Conservation (phyloP, 2,329 filamentous ascomycete species). For the Epichloe sibirici region DNA sequence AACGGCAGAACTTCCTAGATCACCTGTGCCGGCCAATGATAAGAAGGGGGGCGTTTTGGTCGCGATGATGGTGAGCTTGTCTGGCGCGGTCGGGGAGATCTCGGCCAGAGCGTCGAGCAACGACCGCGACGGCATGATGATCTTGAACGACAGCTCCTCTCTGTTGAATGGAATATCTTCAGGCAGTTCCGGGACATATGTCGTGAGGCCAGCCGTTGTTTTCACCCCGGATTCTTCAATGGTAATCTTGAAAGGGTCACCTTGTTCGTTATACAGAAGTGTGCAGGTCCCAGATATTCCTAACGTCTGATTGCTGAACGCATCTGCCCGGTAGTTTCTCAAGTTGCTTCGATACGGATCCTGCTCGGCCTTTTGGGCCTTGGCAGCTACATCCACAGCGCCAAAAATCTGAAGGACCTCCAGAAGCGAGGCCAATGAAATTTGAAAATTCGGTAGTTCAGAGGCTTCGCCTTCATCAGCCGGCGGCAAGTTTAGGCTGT, state of each 20-base stretch:
- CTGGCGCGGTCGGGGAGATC: conserved; percentile 57
- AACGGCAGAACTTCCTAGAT: conserved; percentile 51
- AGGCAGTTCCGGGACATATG: conserved; percentile 63
- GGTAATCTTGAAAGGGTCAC: conserved; percentile 70
- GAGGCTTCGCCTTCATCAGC: conserved; percentile 25
- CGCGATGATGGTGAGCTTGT: conserved; percentile 55
- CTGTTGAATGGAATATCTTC: conserved; percentile 85
- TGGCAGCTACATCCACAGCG: conserved; percentile 55
- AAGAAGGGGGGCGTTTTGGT: conserved; percentile 58
- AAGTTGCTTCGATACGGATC: conserved; percentile 51
- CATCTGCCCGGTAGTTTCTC: conserved; percentile 52
- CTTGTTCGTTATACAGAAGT: conserved; percentile 62
- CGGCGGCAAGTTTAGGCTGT: conserved; percentile 48
- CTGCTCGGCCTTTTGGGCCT: conserved; percentile 44
- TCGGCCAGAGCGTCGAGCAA: conserved; percentile 63
- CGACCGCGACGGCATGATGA: conserved; percentile 76
- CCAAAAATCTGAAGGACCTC: conserved; percentile 95
- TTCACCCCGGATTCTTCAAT: conserved; percentile 78
- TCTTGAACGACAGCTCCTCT: conserved; percentile 71
- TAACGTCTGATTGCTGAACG: conserved; percentile 72
- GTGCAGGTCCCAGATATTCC: conserved; percentile 80
- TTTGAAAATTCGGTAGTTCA: conserved; percentile 61
- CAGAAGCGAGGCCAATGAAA: conserved; percentile 75
- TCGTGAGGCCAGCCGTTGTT: conserved; percentile 81
- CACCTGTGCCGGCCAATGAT: conserved; percentile 51